Percentiles rank a stretch among this genome's conserved stretches.
Conservation (phyloP, 805 yeast species). For the Starmerella roubikii region DNA sequence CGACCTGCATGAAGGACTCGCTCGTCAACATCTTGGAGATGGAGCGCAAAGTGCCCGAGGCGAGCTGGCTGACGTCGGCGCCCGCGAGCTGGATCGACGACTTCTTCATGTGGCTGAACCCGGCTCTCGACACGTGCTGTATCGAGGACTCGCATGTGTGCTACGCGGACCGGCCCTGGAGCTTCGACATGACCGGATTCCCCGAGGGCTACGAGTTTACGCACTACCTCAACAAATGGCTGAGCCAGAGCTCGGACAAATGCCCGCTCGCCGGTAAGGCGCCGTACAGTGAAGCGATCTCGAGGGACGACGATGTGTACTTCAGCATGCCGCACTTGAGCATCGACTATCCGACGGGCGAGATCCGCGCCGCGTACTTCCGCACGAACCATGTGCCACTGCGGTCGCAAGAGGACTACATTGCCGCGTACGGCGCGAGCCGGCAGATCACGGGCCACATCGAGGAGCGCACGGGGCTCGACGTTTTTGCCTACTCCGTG, state of each 20-base stretch:
- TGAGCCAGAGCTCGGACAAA: constrained; percentile 61
- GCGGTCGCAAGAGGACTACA: constrained; percentile 72
- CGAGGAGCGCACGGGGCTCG: constrained; percentile 30
- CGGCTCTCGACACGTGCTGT: constrained; percentile 77
- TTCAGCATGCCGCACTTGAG: neutral
- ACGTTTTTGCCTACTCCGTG: constrained; percentile 80
- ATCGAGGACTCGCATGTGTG: constrained; percentile 34
- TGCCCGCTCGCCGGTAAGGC: constrained; percentile 96
- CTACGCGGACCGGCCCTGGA: constrained; percentile 41
- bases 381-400: constrained; percentile 69
- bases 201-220: constrained; percentile 66
- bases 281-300: constrained; percentile 51
- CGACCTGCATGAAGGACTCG: constrained; percentile 69
- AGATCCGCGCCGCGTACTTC: constrained; percentile 30
- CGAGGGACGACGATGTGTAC: constrained; percentile 33
- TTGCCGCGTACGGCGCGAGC: constrained; percentile 62
- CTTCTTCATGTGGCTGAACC: constrained; percentile 73
- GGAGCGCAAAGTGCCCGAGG: constrained; percentile 54
- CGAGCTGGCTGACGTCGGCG: constrained; percentile 65
- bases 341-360: neutral
- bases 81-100: constrained; percentile 91
- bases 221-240: constrained; percentile 68
- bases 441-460: constrained; percentile 47
- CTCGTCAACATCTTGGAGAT: constrained; percentile 70
- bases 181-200: constrained; percentile 62